Evolutionary conservation across 495 filamentous ascomycete genomes (phyloP), one percentile per base, ranked within the genome.

Genomic region (Penicillium atrosanguineum): DNA sequence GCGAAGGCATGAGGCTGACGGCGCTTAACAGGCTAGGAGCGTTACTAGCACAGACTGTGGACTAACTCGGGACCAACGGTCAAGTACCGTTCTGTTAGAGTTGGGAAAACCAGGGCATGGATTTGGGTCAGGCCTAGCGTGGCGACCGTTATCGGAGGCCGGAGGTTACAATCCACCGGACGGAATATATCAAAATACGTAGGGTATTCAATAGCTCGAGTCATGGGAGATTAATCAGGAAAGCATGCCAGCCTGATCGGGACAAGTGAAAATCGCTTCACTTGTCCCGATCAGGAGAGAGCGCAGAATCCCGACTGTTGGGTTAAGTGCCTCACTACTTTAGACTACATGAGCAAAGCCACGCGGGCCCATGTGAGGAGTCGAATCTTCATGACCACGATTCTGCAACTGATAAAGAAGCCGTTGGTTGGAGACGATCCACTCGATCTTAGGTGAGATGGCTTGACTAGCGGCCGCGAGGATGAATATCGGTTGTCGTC

Each of bases 1-100:
- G 23, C 5, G 9, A 18, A 51, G 37, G 29, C 21, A 44, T 55
- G 46, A 49, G 52, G 46, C 52, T 55, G 39, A 55, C 28, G 25
- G 52, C 29, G 38, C 29, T 49, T 34, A 50, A 12, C 31, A 34
- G 31, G 31, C 12, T 14, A 12, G 11, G 9, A 34, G 9, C 9
- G 31, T 4, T 14, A 12, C 31, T 34, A 34, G 31, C 31, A 34
- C 2, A 23, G 23, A 23, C 23, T 23, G 28, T 14, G 31, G 31
- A 34, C 31, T 4, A 9, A 6, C 2, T 31, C 4, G 31, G 31
- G 12, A 34, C 31, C 31, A 34, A 34, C 31, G 31, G 31, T 34
- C 11, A 21, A 4, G 16, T 3, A 8, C 39, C 9, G 38, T 40
- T 1, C 39, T 19, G n/a, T 8, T 42, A 12, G 7, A 15, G 39